Evolutionary conservation across 768 basidiomycete genomes (phyloP).

Genomic region (Hydnomerulius pinastri): DNA sequence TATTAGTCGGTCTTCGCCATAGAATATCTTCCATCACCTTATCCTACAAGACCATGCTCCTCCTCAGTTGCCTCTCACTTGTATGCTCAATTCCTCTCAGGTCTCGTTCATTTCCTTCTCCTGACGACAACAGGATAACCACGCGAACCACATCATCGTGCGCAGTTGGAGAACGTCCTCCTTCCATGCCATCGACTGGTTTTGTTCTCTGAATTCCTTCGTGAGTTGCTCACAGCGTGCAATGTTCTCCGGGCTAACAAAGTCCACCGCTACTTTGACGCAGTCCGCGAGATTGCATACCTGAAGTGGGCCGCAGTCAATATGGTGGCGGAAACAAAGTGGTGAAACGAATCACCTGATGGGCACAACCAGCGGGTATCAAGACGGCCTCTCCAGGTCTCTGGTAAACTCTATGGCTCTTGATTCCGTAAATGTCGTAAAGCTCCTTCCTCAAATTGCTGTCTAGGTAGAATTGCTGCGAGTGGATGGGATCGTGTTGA

Average conservation of each 20-base stretch:
- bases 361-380: conserved; percentile 92
- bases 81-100: conserved; percentile 1
- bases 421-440: conserved; percentile 66
- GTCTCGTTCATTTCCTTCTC: conserved; percentile 43
- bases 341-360: conserved; percentile 59
- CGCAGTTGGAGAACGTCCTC: conserved; percentile 90
- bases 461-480: conserved; percentile 87
- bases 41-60: conserved; percentile 24
- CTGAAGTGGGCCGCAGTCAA: conserved; percentile 37
- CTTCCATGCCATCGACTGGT: conserved; percentile 87
- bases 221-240: conserved; percentile 82
- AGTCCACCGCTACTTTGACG: conserved; percentile 94
- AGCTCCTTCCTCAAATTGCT: conserved; percentile 64
- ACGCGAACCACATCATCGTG: conserved; percentile 94
- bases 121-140: conserved; percentile 67
- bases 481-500: conserved; percentile 85
- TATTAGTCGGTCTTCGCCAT: conserved; percentile 26
- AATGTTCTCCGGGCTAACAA: conserved; percentile 93
- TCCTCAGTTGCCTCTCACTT: conserved; percentile 6
- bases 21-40: conserved; percentile 26
- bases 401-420: conserved; percentile 85
- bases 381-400: conserved; percentile 91
- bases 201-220: conserved; percentile 87
- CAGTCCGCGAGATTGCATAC: conserved; percentile 94
- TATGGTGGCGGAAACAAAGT: not conserved